Conservation (phyloP, 106 monocot species). For the Vanilla planifolia region DNA sequence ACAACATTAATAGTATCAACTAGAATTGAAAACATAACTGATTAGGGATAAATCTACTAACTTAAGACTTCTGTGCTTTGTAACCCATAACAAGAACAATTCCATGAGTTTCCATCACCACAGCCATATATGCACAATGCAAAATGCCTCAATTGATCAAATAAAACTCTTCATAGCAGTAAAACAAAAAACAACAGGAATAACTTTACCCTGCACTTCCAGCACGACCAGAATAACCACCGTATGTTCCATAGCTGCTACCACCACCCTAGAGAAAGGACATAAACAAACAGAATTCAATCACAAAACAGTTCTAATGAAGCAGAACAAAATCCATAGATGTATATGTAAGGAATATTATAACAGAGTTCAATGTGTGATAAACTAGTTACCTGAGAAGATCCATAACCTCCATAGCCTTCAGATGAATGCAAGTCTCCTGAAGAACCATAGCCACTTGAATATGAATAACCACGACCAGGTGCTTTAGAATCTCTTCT, state of each 20-base stretch:
- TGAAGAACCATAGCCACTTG: slow-evolving; percentile 41
- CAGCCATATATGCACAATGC: too few species aligned
- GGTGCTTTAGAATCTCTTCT: slow-evolving; percentile 48
- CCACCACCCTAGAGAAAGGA: slow-evolving; percentile 49
- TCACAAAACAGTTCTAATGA: neutral
- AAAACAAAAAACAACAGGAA: neutral
- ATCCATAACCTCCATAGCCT: slow-evolving; percentile 62
- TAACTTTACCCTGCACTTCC: slow-evolving; percentile 67
- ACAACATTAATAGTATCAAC: too few species aligned
- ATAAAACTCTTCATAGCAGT: too few species aligned
- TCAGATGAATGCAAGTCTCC: slow-evolving; percentile 37
- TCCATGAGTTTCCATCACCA: too few species aligned
- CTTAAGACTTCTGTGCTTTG: too few species aligned
- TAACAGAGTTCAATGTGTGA: neutral
- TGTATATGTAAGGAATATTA: neutral
- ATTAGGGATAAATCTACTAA: too few species aligned
- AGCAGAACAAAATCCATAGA: neutral
- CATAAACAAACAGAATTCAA: neutral
- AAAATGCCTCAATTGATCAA: too few species aligned
- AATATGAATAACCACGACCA: slow-evolving; percentile 64
- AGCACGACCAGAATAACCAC: slow-evolving; percentile 65
- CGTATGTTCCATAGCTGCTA: slow-evolving; percentile 58
- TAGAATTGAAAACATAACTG: too few species aligned
- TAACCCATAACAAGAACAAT: too few species aligned
- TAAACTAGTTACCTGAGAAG: slow-evolving; percentile 50